Base-by-base conservation (phyloP, 208 protist genomes). In the Herpetomonas muscarum region DNA sequence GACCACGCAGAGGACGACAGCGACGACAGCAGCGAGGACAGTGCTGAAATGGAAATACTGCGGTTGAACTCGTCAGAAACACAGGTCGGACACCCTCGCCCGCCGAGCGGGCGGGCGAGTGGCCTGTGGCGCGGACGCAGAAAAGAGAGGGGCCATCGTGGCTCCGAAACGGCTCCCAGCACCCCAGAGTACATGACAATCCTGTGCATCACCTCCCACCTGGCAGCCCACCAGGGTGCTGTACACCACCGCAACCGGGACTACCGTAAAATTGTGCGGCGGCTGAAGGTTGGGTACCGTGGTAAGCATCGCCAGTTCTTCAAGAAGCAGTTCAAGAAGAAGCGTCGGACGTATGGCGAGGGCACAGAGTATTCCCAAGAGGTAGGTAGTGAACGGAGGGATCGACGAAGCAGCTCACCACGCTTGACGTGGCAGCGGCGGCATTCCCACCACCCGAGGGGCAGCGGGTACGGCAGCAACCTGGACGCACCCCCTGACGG, bases 141-240 rank as follows among this genome's bases (percentile, higher is more conserved):
- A n/a, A n/a, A n/a, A n/a, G n/a, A n/a, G n/a, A n/a, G n/a, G n/a
- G n/a, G n/a, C n/a, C n/a, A n/a, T n/a, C n/a, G n/a, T n/a, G n/a
- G n/a, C n/a, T n/a, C n/a, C n/a, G n/a, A n/a, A n/a, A n/a, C n/a
- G n/a, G 34, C 34, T 9, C 36, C 66, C 9, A 12, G 6, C 17
- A 25, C 49, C 13, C 25, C 82, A 0, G 57, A 73, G 13, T 66
- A 71, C 58, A 77, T 94, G 34, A 81, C 76, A 0, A 44, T 97
- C 21, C 61, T 94, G 2, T 97, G 96, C 65, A 70, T 98, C 50
- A 90, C 78, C 4, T 76, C 76, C 6, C 96, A 98, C 65, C 65
- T 98, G 24, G 76, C 92, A 3, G 90, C 94, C 5, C 92, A 97
- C 61, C 86, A 96, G 48, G 52, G 82, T 1, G 85, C 74, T 1